Evolutionary conservation across 2,329 filamentous ascomycete species (phyloP).

Genomic region (Arthrobotrys conoides): DNA sequence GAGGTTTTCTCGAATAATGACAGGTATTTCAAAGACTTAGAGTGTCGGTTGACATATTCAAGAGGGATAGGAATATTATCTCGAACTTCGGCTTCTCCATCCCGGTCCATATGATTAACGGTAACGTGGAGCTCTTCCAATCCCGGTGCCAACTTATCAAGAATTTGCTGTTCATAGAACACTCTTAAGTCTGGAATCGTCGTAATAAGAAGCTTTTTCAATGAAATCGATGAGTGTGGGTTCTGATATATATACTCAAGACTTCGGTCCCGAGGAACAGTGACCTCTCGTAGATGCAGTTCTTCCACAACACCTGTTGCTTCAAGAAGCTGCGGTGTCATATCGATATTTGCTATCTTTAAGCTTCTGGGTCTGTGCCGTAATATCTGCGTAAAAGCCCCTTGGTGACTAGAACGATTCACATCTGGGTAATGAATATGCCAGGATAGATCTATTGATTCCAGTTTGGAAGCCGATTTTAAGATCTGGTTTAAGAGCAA

Average conservation of each 20-base stretch:
- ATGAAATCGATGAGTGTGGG: constrained; percentile 1
- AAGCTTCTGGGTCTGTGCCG: constrained; percentile 12
- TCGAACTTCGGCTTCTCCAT: constrained; percentile 7
- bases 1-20: constrained; percentile 32
- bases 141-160: constrained; percentile 27
- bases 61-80: constrained; percentile 26
- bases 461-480: constrained; percentile 4
- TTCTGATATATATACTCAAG: not conserved
- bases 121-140: constrained; percentile 37
- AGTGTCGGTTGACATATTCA: constrained; percentile 28
- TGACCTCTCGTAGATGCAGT: constrained; percentile 21
- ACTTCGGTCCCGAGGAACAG: not conserved
- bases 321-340: constrained; percentile 7
- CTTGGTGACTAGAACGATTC: constrained; percentile 2
- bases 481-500: constrained; percentile 20
- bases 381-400: constrained; percentile 1
- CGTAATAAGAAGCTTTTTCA: constrained; percentile 34
- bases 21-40: constrained; percentile 24
- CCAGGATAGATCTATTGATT: constrained; percentile 8
- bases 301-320: constrained; percentile 22
- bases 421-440: constrained; percentile 1
- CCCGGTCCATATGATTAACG: constrained; percentile 12
- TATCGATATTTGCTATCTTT: constrained; percentile 11
- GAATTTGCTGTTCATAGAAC: constrained; percentile 22
- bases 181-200: not conserved